These are phyloP conservation scores for Penstemon newberryi DNA, from an alignment of 257 asterid genomes.

Conservation along the genomic window DNA sequence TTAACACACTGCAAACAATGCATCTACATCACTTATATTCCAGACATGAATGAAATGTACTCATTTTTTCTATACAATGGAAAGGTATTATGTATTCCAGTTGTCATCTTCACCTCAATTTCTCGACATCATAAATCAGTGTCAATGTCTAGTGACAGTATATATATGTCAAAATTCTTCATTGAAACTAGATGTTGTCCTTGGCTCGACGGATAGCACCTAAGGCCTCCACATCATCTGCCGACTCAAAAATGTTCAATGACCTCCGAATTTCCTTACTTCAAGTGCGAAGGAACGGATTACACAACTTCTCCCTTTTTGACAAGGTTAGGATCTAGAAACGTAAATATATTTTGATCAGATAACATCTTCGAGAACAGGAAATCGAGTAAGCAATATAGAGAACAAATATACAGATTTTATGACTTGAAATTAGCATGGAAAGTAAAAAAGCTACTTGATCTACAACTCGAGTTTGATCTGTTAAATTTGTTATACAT, in stretches of 20 bases:
- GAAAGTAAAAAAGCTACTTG: too few relatives aligned
- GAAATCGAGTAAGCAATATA: background rate
- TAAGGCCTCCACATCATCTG: constrained; percentile 74
- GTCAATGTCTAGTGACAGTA: background rate
- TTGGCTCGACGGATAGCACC: constrained; percentile 79
- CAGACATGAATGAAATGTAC: background rate
- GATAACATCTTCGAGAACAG: background rate
- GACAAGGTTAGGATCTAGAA: constrained; percentile 76
- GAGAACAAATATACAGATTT: background rate
- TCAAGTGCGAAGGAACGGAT: constrained; percentile 92
- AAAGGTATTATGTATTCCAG: constrained; percentile 5
- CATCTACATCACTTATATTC: background rate
- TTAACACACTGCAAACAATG: constrained; percentile 10
- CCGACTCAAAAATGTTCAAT: constrained; percentile 60
- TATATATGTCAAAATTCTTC: background rate
- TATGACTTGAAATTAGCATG: too few relatives aligned
- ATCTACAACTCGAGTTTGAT: too few relatives aligned
- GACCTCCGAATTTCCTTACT: constrained; percentile 73
- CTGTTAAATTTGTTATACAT: too few relatives aligned
- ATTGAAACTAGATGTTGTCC: constrained; percentile 59
- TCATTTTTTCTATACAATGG: constrained; percentile 26
- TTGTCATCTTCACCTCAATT: constrained; percentile 7
- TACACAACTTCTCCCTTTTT: constrained; percentile 71
- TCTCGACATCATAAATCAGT: constrained; percentile 4
- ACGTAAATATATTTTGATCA: constrained; percentile 17